Evolutionary conservation across 306 rosid species (phyloP).

Genomic region (Clitoria ternatea): DNA sequence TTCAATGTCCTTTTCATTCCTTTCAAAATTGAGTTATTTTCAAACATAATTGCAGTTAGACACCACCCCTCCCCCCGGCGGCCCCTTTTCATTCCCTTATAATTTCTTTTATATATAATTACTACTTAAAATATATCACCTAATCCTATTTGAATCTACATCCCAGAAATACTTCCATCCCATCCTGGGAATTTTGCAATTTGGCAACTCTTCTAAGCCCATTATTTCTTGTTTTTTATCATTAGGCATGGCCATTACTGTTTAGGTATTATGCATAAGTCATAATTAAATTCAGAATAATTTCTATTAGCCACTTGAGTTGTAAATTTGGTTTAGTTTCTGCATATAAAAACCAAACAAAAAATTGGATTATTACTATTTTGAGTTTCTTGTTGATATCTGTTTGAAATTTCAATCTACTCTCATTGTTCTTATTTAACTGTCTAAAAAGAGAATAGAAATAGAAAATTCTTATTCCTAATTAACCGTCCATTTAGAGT

Average conservation of each 20-base stretch:
- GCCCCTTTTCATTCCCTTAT: neutral
- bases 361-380: neutral
- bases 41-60: neutral
- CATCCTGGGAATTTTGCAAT: neutral
- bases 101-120: neutral
- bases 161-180: neutral
- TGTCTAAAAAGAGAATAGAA: too few species aligned
- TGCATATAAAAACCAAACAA: neutral
- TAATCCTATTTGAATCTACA: neutral
- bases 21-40: neutral
- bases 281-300: neutral
- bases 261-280: neutral
- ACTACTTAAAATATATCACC: neutral
- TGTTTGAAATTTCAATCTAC: conserved; percentile 5
- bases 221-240: neutral
- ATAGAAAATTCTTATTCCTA: too few species aligned
- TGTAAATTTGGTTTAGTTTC: neutral
- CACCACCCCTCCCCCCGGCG: neutral
- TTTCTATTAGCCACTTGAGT: neutral
- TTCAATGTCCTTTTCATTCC: neutral
- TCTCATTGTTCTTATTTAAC: too few species aligned
- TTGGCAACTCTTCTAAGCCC: neutral
- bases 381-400: neutral
- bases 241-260: neutral
- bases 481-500: too few species aligned